Base-by-base conservation (phyloP, 2,329 filamentous ascomycete species). In the Diaporthe aspalathi region DNA sequence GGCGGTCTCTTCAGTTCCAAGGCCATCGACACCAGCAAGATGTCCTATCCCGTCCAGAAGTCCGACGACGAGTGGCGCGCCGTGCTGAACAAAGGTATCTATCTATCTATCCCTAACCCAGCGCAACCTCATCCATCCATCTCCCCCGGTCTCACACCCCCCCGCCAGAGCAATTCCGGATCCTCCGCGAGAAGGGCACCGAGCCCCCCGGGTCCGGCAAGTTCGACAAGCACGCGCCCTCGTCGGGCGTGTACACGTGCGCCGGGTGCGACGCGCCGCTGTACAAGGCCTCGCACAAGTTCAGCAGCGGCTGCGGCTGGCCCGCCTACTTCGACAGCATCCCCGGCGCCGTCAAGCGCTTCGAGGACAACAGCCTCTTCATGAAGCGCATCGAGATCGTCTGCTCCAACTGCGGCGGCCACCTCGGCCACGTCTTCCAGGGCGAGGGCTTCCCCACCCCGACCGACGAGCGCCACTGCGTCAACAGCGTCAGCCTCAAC, bases 311-410 rank as follows among this genome's bases (percentile, higher is more conserved):
- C 52, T 99, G 96, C 82, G 96, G 96, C 73, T 99, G 96, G 96
- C 96, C 96, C 0, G 96, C 96, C 16, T 99, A 98, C 83, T 99
- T 95, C 80, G 96, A 99, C 82, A 95, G 92, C 75, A 90, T 99
- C 66, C 95, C 96, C 0, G 95, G 94, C 2, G 95, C 95, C 0
- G 94, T 99, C 16, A 93, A 90, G 45, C 87, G 95, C 73, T 92
- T 95, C 78, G 90, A 90, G 74, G 96, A 99, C 81, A 84, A 83
- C 60, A 86, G 90, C 0, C 88, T 94, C 66, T 95, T 95, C 57
- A 97, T 97, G 93, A 80, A 86, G 78, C 87, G 96, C 75, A 98
- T 91, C 17, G 96, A 99, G 85, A 99, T 99, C 78, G 92, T 97
- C 11, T 99, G 96, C 83, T 89, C 90, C 74, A 97, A 97, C 81